Percentiles rank a stretch among this genome's conserved stretches.
Evolutionary conservation across 1,284 basidiomycete species (phyloP).

Genomic region (Rhodofomes roseus): DNA sequence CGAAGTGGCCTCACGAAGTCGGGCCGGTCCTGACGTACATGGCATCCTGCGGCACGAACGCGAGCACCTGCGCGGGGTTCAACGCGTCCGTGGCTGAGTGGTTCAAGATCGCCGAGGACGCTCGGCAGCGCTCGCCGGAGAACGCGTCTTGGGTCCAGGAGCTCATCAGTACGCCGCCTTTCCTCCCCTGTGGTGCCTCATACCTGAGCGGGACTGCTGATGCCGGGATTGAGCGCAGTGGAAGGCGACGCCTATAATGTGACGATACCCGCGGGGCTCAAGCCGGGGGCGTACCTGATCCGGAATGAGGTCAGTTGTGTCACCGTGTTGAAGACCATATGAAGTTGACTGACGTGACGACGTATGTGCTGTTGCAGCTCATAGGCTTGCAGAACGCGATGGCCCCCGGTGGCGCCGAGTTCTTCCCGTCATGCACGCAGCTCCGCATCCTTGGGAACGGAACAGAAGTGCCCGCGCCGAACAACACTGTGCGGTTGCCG

Average conservation of each 20-base stretch:
- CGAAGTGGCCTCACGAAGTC: constrained; percentile 39
- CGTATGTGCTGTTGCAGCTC: constrained; percentile 30
- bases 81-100: constrained; percentile 55
- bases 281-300: constrained; percentile 63
- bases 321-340: background rate
- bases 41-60: constrained; percentile 53
- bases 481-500: constrained; percentile 57
- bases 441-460: constrained; percentile 51
- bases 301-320: constrained; percentile 47
- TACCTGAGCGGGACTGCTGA: too few relatives aligned
- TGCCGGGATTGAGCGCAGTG: constrained; percentile 24
- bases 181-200: background rate
- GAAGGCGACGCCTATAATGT: constrained; percentile 37
- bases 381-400: constrained; percentile 63
- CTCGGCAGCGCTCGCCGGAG: constrained; percentile 32
- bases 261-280: constrained; percentile 51
- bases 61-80: constrained; percentile 53
- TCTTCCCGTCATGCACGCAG: constrained; percentile 71
- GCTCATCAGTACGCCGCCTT: constrained; percentile 35
- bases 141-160: constrained; percentile 35
- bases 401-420: constrained; percentile 55
- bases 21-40: constrained; percentile 73
- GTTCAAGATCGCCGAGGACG: constrained; percentile 62
- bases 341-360: background rate
- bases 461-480: constrained; percentile 42